These are phyloP conservation scores for Heterobasidion parviporum DNA, from an alignment of 1,284 basidiomycete genomes.

Conservation along the genomic window DNA sequence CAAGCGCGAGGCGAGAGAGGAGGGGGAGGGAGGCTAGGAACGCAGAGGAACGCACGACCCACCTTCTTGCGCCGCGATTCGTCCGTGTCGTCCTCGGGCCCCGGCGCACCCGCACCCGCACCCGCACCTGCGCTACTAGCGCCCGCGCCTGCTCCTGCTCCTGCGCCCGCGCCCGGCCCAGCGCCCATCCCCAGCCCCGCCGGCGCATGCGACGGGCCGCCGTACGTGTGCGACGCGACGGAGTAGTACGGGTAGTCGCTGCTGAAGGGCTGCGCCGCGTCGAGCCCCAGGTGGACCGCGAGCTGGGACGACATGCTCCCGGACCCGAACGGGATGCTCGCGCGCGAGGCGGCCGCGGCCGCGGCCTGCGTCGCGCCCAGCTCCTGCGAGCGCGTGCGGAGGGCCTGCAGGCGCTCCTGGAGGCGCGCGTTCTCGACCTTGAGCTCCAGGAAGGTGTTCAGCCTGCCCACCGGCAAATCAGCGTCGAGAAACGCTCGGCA, in stretches of 20 bases:
- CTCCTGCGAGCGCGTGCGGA: conserved; percentile 22
- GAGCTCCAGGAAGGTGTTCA: conserved; percentile 71
- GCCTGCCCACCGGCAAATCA: conserved; percentile 29
- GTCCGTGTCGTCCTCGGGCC: conserved; percentile 7
- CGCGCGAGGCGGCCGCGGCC: neutral
- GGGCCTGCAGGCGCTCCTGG: conserved; percentile 40
- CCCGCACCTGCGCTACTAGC: neutral
- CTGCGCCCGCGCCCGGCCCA: too few relatives aligned
- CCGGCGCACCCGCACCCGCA: neutral
- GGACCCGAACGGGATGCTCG: neutral
- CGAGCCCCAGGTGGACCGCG: conserved; percentile 6
- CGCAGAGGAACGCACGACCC: neutral
- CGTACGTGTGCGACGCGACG: conserved; percentile 5
- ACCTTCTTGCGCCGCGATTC: conserved; percentile 32
- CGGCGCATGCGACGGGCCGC: neutral
- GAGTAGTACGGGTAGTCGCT: conserved; percentile 6
- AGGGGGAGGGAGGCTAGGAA: neutral
- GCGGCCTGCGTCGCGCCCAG: neutral
- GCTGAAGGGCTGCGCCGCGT: neutral
- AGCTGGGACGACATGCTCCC: conserved; percentile 8
- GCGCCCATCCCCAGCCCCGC: neutral
- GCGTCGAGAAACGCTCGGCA: neutral
- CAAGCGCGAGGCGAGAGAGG: neutral
- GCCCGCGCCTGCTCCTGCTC: too few relatives aligned
- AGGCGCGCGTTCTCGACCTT: conserved; percentile 72